These are phyloP conservation scores for Cymbidium sinense DNA, from an alignment of 106 monocot genomes.

Conservation along the genomic window DNA sequence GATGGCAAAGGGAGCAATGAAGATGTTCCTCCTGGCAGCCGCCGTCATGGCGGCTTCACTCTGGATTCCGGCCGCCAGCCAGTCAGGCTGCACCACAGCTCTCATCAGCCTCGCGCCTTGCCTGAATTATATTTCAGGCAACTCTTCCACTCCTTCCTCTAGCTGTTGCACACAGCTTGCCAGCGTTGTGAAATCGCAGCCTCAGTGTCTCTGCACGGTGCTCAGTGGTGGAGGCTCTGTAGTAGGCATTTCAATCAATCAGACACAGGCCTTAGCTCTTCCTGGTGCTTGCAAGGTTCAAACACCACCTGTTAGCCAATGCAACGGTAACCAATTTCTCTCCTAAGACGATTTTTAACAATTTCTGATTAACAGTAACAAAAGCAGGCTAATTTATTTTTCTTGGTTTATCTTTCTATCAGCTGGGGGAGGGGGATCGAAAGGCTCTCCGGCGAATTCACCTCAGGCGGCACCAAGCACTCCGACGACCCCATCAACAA, in stretches of 20 bases:
- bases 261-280: conserved; percentile 14
- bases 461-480: neutral
- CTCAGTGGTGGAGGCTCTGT: conserved; percentile 25
- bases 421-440: neutral
- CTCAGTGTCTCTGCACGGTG: conserved; percentile 45
- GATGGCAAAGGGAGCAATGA: conserved; percentile 10
- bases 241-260: conserved; percentile 31
- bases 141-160: conserved; percentile 24
- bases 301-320: conserved; percentile 45
- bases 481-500: conserved; percentile 8
- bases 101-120: conserved; percentile 43
- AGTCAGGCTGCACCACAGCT: conserved; percentile 25
- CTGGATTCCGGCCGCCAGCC: conserved; percentile 8
- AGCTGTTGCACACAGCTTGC: conserved; percentile 54
- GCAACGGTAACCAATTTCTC: conserved; percentile 31
- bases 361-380: too few relatives aligned
- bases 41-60: conserved; percentile 12
- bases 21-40: neutral
- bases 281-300: conserved; percentile 14
- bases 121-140: conserved; percentile 40
- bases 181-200: conserved; percentile 32
- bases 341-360: neutral
- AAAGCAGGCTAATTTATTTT: neutral
- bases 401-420: neutral
- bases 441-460: conserved; percentile 4